Percentiles rank a stretch among this genome's conserved stretches.
phyloP scores from a whole-genome alignment of 139 green algal genomes.

The Axilococcus clingmanii region DNA sequence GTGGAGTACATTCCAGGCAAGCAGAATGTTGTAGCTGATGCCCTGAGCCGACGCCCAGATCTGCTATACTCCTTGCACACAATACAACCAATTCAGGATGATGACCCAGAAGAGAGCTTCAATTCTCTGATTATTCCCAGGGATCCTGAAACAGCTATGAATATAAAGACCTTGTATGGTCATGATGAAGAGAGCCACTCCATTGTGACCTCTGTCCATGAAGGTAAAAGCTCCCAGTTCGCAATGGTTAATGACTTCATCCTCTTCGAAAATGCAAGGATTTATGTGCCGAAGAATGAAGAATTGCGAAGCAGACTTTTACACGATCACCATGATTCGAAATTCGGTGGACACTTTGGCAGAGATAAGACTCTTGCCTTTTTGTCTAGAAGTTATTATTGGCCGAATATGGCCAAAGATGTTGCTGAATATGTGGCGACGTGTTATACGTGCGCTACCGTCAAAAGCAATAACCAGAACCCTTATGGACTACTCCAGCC shows the following conservation, averaged over 20 bases:
- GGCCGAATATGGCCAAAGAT: background rate
- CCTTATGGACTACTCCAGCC: constrained; percentile 9
- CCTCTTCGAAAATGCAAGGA: background rate
- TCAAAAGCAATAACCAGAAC: background rate
- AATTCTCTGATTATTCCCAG: background rate
- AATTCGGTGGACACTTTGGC: constrained; percentile 5
- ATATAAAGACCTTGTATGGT: too few species aligned
- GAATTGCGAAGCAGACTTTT: background rate
- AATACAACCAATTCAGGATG: background rate
- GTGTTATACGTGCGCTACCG: background rate
- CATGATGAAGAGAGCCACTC: background rate
- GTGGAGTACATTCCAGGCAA: constrained; percentile 29
- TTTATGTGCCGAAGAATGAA: background rate
- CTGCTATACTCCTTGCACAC: background rate
- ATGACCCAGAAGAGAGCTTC: background rate
- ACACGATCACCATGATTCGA: background rate
- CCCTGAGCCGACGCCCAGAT: constrained; percentile 1
- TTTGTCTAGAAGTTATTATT: background rate
- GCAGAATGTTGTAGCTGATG: constrained; percentile 31
- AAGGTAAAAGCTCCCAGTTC: background rate
- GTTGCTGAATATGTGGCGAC: background rate
- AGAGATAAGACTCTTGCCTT: background rate
- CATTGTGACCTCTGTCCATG: background rate
- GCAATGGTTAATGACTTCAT: background rate
- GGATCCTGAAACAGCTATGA: too few species aligned